Evolutionary conservation across 805 yeast species (phyloP), one percentile per base, ranked within the genome.

Genomic region (Danielia oregonensis): DNA sequence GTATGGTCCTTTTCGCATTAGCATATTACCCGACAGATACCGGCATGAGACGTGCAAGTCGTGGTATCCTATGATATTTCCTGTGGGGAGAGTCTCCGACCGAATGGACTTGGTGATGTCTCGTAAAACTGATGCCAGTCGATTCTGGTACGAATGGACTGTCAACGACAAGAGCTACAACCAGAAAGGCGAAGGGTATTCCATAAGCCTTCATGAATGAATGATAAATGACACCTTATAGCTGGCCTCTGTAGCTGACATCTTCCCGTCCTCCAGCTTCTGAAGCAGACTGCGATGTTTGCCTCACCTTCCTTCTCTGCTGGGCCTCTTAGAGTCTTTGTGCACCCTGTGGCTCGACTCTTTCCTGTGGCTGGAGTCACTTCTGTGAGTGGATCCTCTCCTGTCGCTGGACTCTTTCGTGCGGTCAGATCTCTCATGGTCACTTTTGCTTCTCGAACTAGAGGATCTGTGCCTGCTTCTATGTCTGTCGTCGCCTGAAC

Each of bases 1-100:
- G n/a, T 85, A 78, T 53, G 74, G 71, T 1, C 81, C 77, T 30
- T 63, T 79, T 16, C 52, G 52, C 6, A 61, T 85, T 4, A 73
- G 82, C 18, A 79, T 72, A 7, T 26, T 33, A 2, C 45, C 47
- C 2, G 40, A 29, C 6, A 24, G 35, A 17, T n/a, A 30, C 16
- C 12, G 14, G 1, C 40, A 33, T 11, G 55, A 53, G 12, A 50
- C 35, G 26, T 63, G 70, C 36, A 35, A 35, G 4, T 64, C 70
- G 7, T 65, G 71, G 71, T 62, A 47, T 39, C 70, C 71, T 0
- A 52, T 64, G 14, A 29, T 59, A 3, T 64, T 65, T 35, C 69
- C 70, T 3, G 37, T 63, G 0, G 39, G 25, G 4, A 12, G 14
- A 22, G 23, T 28, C 12, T 14, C 22, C 6, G 3, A 11, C 4